Base-by-base conservation (phyloP, 1,284 basidiomycete species). In the Cryptococcus maquisensis region DNA sequence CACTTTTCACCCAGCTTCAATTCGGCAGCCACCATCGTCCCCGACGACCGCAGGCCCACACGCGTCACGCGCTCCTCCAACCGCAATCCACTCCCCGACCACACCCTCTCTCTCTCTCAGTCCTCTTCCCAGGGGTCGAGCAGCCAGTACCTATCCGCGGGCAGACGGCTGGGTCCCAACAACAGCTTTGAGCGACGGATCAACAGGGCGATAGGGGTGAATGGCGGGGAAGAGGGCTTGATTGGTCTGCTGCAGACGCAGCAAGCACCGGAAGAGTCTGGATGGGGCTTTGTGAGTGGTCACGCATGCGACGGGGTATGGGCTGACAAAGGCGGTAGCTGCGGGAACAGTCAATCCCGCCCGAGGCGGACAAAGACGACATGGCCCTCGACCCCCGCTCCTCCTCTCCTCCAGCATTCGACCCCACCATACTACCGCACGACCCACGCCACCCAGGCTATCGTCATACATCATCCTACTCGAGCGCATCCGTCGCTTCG, bases 151-250 rank as follows among this genome's bases (percentile, higher is more conserved):
- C n/a, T 21, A 23, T 18, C 42, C 7, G 23, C 36, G 9, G 32
- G 38, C 1, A 46, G 51, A 40, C 24, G 39, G 42, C 54, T 59
- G 5, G 50, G 35, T 23, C 45, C 44, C 35, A 40, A 49, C 38
- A 40, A 23, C 37, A 56, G 54, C 37, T 39, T 56, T 12, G 57
- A 56, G 35, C 37, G 57, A 21, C 47, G 54, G 28, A 51, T 59
- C 53, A 55, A 50, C 26, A 35, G 39, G 12, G 57, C 45, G 16
- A 28, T 59, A 12, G 51, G 57, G 21, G 57, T 59, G 12, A 39
- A 47, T 36, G 53, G 48, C 18, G 55, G 46, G 20, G 57, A 59
- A 37, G 59, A 59, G 38, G 62, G 57, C 10, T 51, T 63, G 54
- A 61, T 63, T 28, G 55, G 55, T 10, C 42, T 61, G 23, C 28